Conservation (phyloP, 345 rosid species). For the Salix dunnii region DNA sequence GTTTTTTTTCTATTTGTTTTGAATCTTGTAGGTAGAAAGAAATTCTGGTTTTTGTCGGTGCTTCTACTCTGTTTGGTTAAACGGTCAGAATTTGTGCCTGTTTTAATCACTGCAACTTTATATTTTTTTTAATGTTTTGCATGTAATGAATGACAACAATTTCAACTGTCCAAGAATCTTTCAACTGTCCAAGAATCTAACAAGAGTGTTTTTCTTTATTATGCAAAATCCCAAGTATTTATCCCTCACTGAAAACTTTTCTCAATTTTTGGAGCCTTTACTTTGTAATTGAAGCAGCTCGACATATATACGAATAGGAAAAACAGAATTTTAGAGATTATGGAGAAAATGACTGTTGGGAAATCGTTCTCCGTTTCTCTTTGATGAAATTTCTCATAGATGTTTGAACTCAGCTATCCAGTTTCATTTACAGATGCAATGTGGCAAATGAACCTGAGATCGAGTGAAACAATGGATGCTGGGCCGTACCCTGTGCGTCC, state of each 20-base stretch:
- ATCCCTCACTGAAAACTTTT: background rate
- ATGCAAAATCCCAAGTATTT: background rate
- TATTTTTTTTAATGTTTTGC: background rate
- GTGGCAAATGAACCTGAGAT: conserved; percentile 83
- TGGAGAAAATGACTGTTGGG: background rate
- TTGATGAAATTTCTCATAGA: background rate
- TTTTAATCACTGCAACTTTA: background rate
- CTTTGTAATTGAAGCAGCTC: background rate
- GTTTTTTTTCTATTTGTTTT: background rate
- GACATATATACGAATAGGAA: background rate
- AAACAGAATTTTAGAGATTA: background rate
- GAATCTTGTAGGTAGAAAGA: background rate
- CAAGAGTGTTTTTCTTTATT: background rate
- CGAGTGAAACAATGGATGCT: conserved; percentile 64
- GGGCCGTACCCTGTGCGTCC: conserved; percentile 80
- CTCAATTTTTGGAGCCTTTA: conserved; percentile 2
- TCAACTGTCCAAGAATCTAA: background rate
- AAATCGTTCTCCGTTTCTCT: conserved; percentile 1
- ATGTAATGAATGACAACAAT: background rate
- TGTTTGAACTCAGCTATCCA: conserved; percentile 25
- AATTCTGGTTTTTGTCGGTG: background rate
- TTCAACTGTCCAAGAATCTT: background rate
- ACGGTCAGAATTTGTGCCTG: background rate
- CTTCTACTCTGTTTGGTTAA: background rate
- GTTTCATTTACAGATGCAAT: conserved; percentile 57